phyloP scores from a whole-genome alignment of 176 grass and related monocot species.

The Carex littledalei region DNA sequence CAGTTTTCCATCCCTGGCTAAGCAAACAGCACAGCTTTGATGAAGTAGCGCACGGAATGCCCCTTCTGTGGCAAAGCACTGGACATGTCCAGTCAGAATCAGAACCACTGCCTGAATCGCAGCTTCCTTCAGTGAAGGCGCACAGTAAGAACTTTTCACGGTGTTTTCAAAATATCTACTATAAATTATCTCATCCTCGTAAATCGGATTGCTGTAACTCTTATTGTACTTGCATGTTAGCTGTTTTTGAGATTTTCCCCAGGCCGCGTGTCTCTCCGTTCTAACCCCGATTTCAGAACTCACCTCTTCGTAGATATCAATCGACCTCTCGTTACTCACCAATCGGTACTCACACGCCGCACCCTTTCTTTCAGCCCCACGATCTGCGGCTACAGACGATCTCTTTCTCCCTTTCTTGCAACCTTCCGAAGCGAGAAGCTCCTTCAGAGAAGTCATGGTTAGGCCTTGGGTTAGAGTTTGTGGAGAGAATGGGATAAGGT shows the following conservation, averaged over 20 bases:
- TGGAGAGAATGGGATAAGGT: neutral
- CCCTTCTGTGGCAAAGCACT: slow-evolving; percentile 28
- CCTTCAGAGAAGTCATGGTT: slow-evolving; percentile 6
- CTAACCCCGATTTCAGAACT: neutral
- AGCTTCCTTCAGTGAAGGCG: slow-evolving; percentile 44
- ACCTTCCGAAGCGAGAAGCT: slow-evolving; percentile 6
- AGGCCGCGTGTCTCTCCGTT: too few species aligned
- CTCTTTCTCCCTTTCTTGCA: neutral
- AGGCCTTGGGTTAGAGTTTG: neutral
- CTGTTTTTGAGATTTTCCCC: neutral
- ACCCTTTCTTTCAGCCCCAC: neutral
- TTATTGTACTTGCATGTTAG: neutral
- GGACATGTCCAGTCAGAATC: slow-evolving; percentile 26
- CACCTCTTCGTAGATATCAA: slow-evolving; percentile 23
- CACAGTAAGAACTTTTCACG: neutral
- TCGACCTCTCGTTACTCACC: slow-evolving; percentile 20
- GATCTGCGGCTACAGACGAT: neutral
- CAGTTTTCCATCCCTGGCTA: slow-evolving; percentile 33
- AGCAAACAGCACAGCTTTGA: slow-evolving; percentile 28
- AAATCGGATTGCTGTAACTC: neutral
- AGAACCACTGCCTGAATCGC: slow-evolving; percentile 43
- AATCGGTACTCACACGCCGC: neutral
- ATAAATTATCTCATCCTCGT: slow-evolving; percentile 3
- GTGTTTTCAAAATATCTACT: neutral
- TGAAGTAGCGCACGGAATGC: slow-evolving; percentile 37